Evolutionary conservation across 352 stramenopile species (phyloP).

Genomic region (Thraustotheca clavata): DNA sequence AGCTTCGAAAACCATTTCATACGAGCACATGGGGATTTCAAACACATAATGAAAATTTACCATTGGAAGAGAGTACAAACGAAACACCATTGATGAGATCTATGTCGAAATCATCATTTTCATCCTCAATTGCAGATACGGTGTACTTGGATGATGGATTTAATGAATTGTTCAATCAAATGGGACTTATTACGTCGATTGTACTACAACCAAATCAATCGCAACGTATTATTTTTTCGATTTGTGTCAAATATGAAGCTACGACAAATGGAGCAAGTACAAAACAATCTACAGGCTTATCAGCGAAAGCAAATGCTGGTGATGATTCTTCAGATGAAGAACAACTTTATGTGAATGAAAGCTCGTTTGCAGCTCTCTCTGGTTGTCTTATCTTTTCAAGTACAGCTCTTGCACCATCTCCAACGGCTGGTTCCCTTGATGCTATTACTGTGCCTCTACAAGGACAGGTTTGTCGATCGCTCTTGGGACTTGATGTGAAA

Average conservation of each 20-base stretch:
- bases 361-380: constrained; percentile 63
- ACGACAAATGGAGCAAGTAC: constrained; percentile 25
- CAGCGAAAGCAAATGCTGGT: constrained; percentile 22
- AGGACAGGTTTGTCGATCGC: constrained; percentile 70
- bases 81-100: constrained; percentile 36
- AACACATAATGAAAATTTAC: constrained; percentile 77
- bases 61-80: constrained; percentile 22
- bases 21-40: constrained; percentile 69
- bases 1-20: constrained; percentile 79
- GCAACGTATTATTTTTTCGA: constrained; percentile 60
- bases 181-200: constrained; percentile 53
- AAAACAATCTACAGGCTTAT: constrained; percentile 2
- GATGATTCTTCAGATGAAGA: constrained; percentile 79
- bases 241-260: constrained; percentile 42
- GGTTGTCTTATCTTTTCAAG: constrained; percentile 46
- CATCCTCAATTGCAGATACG: constrained; percentile 61
- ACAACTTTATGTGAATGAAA: constrained; percentile 70
- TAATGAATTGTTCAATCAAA: constrained; percentile 87
- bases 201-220: constrained; percentile 55
- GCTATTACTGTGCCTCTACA: constrained; percentile 74
- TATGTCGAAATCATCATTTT: constrained; percentile 38
- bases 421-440: constrained; percentile 29
- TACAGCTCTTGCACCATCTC: not conserved
- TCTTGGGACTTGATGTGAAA: constrained; percentile 78
- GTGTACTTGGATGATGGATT: constrained; percentile 78